phyloP scores from a whole-genome alignment of 352 stramenopile species.

The Pythium coloratum region DNA sequence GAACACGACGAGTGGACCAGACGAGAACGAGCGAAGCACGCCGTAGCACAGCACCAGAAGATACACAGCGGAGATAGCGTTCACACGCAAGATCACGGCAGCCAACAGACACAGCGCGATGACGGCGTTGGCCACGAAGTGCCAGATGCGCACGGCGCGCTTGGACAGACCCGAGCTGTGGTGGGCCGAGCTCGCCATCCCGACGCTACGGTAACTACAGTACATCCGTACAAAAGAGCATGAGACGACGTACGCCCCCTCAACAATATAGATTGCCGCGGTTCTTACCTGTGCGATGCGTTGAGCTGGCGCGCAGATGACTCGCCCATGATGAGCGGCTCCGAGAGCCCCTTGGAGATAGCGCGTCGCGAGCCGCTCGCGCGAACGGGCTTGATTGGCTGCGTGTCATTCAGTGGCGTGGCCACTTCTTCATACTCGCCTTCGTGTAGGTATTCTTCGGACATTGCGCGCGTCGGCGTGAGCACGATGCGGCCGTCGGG shows the following conservation, averaged over 20 bases:
- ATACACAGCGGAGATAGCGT: slow-evolving; percentile 66
- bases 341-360: slow-evolving; percentile 15
- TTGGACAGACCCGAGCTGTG: slow-evolving; percentile 10
- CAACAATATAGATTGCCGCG: not conserved
- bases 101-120: slow-evolving; percentile 54
- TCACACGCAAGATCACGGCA: slow-evolving; percentile 49
- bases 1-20: slow-evolving; percentile 37
- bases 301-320: slow-evolving; percentile 3
- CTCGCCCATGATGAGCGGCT: slow-evolving; percentile 21
- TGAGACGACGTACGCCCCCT: not conserved
- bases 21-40: slow-evolving; percentile 66
- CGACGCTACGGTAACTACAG: slow-evolving; percentile 8
- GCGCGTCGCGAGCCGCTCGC: not conserved
- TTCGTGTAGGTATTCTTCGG: not conserved
- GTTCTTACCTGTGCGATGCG: slow-evolving; percentile 9
- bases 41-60: slow-evolving; percentile 68
- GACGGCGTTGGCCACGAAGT: slow-evolving; percentile 18
- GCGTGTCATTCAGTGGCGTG: slow-evolving; percentile 16
- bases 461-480: slow-evolving; percentile 19
- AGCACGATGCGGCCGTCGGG: slow-evolving; percentile 28
- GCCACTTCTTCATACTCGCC: slow-evolving; percentile 20
- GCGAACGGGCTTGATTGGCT: slow-evolving; percentile 9
- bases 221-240: not conserved
- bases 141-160: slow-evolving; percentile 9
- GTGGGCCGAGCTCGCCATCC: not conserved